Evolutionary conservation across 2,329 filamentous ascomycete species (phyloP), one percentile per base, ranked within the genome.

Genomic region (Arthrobotrys sphaeroides): DNA sequence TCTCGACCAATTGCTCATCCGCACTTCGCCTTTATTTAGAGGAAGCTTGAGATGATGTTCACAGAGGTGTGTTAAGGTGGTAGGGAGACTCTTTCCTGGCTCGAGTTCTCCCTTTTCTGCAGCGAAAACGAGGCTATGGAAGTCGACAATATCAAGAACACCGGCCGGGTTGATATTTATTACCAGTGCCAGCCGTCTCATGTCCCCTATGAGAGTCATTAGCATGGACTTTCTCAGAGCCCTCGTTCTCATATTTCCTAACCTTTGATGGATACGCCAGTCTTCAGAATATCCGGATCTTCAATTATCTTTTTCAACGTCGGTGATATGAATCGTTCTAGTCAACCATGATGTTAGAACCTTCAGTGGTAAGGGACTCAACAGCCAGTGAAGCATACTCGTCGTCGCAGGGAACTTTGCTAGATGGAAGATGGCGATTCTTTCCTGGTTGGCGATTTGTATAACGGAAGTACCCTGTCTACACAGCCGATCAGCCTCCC

Each of bases 361-460:
- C 83, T 82, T 31, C 82, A 83, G 6, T 1, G n/a, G 7, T 77
- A 80, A 2, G 84, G 82, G 1, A 84, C 82, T 78, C 88, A 92
- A 1, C 89, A 79, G 5, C 5, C 7, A 9, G 9, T 24, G 33
- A 31, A 9, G 31, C 53, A 24, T 53, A 57, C 53, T 60, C 22
- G 67, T 69, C 31, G 26, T 62, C 60, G 78, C 45, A 13, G 70
- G 47, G 31, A 79, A 78, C 42, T 66, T 62, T 1, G 92, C 90
- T 61, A 97, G 82, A 78, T 97, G 94, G 78, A 97, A 94, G 0
- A 97, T 86, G 0, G 86, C 92, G 55, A 97, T 90, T 12, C 89
- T 90, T 76, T 90, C 88, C 45, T 91, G 87, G 73, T 89, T 91
- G 0, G 94, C 92, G 20, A 97, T 82, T 82, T 97, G 94, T 45